Base-by-base conservation (phyloP, 176 grass and related monocot genomes). In the Elaeis guineensis region DNA sequence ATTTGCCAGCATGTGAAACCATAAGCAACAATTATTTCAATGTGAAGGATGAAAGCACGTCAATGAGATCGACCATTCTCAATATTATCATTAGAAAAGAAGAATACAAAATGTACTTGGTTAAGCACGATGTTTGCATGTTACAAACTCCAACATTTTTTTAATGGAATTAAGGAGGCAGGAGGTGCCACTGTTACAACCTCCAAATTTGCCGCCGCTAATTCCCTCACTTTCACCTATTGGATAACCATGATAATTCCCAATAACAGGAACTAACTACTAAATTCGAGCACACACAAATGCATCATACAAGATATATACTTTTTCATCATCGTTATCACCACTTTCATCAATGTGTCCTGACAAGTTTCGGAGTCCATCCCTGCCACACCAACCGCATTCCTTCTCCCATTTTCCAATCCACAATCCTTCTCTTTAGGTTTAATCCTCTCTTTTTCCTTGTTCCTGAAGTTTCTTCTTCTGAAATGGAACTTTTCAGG, bases 341-440 rank as follows among this genome's bases (percentile, higher is more conserved):
- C 48, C 25, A 56, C 54, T 35, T 2, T 3, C 20, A 71, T 97
- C 81, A 97, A 68, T 64, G 65, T 55, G 69, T 62, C 78, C 81
- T 84, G 49, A 71, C 61, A 24, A 92, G 48, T 72, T 89, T 78
- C 20, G 79, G 76, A 20, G 54, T 91, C 78, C 87, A 97, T 11
- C 92, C 76, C 19, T 72, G 55, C 92, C 83, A 80, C 29, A 85
- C 72, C 9, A 91, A 79, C 22, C 67, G 59, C 24, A 59, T 55
- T 28, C 69, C 66, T 3, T 77, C 62, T 0, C 80, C 62, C 51
- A 75, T 83, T 23, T 59, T 82, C 30, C 79, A 73, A 20, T 83
- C 78, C 4, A 56, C 49, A 63, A 97, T 52, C 61, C 60, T 69
- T 64, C 73, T 78, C 75, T 88, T 91, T 49, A 74, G 64, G 48